Evolutionary conservation across 208 protist species (phyloP).

Genomic region (Tetramitus jugosus): DNA sequence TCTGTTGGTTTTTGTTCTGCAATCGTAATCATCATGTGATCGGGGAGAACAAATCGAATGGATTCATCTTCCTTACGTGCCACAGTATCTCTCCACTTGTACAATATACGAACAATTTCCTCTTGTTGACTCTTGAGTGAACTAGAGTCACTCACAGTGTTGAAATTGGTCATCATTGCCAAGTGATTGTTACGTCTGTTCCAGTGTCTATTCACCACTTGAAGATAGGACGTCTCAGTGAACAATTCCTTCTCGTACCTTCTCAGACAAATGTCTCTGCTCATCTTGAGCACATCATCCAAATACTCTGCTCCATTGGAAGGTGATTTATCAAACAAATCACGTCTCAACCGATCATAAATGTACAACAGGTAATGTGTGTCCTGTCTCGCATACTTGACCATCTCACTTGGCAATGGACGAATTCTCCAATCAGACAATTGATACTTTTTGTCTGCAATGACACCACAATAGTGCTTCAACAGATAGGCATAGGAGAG

Average conservation of each 20-base stretch:
- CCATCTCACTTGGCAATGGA: conserved; percentile 91
- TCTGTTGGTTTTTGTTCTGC: conserved; percentile 40
- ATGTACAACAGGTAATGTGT: conserved; percentile 96
- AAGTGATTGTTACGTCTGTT: neutral
- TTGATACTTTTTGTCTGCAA: conserved; percentile 92
- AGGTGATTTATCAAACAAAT: neutral
- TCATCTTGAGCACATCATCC: conserved; percentile 49
- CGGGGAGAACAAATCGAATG: conserved; percentile 51
- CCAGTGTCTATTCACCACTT: neutral
- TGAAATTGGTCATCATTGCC: too few relatives aligned
- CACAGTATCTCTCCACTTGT: conserved; percentile 58
- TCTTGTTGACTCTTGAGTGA: conserved; percentile 33
- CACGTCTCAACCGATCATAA: conserved; percentile 66
- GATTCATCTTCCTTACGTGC: conserved; percentile 63
- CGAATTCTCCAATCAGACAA: conserved; percentile 93
- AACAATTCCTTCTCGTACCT: conserved; percentile 80
- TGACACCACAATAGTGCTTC: conserved; percentile 79
- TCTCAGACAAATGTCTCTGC: conserved; percentile 63
- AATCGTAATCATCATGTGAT: conserved; percentile 46
- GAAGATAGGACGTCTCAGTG: conserved; percentile 42
- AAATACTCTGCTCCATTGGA: neutral
- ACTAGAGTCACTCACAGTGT: neutral
- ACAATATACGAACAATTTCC: conserved; percentile 43
- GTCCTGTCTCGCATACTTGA: conserved; percentile 90
- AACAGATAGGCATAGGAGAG: conserved; percentile 84